Evolutionary conservation across 176 grass and related monocot species (phyloP), one percentile per base, ranked within the genome.

Genomic region (Puccinellia tenuiflora): DNA sequence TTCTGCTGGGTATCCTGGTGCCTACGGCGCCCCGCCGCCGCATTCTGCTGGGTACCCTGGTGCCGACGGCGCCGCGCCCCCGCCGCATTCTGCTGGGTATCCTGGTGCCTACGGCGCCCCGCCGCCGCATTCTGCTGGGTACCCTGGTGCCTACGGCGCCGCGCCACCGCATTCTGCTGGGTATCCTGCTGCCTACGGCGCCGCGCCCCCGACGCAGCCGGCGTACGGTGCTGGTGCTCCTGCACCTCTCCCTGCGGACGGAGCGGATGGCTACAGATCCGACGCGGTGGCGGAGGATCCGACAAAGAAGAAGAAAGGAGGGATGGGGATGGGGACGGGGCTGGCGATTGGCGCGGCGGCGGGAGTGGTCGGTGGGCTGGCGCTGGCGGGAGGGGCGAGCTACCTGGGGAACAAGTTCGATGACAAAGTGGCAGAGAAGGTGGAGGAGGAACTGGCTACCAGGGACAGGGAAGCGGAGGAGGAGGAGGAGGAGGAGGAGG

Each of bases 371-470:
- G 92, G 92, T 7, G 92, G 92, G 61, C 57, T 94, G 68, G 92
- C 85, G 50, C 71, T 90, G 48, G 88, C 82, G 1, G 91, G 68
- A 21, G 91, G 91, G 33, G 52, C 87, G 4, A 88, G 90, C 83
- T 93, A 93, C 55, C 18, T 94, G 14, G 92, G 86, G 52, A 63
- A 94, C 50, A 94, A 94, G 85, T 30, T 94, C 45, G 88, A 80
- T 34, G 92, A 94, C 48, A n/a, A 83, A 7, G 86, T 37, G 12
- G 86, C 85, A 11, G 92, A 94, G 35, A 90, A 72, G 85, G 91
- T 90, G 39, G 91, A 93, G 68, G 85, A 86, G 31, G 73, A 94
- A 73, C 76, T 86, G n/a, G n/a, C n/a, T n/a, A n/a, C n/a, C n/a
- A n/a, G n/a, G n/a, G n/a, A n/a, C n/a, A n/a, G n/a, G n/a, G n/a